Percentiles rank a stretch among this genome's conserved stretches.
These are phyloP conservation scores for Oryza glumipatula DNA, from an alignment of 176 grass and related monocot genomes.

Conservation along the genomic window DNA sequence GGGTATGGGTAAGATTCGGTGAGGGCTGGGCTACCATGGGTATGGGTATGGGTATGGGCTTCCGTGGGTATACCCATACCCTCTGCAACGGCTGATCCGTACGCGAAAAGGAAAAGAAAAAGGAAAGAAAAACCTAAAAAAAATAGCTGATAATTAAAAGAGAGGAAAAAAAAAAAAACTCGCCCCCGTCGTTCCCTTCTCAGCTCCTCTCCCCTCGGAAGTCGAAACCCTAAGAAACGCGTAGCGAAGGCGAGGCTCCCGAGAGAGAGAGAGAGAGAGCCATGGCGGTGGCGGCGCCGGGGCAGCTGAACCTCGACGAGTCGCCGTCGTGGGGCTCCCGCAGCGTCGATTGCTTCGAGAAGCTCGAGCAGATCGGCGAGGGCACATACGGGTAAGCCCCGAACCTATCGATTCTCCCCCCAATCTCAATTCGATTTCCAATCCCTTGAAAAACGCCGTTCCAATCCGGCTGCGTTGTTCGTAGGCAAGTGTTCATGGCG, in stretches of 20 bases:
- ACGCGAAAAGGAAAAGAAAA: too few species aligned
- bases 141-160: too few species aligned
- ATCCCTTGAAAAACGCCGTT: not conserved
- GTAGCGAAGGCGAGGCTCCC: not conserved
- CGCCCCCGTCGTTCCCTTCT: too few species aligned
- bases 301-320: constrained; percentile 72
- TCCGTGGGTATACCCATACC: too few species aligned
- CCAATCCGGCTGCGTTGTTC: not conserved
- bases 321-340: constrained; percentile 69
- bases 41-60: too few species aligned
- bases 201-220: not conserved
- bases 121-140: too few species aligned
- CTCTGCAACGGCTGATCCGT: too few species aligned
- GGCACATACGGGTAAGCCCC: constrained; percentile 64
- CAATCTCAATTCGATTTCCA: not conserved
- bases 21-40: too few species aligned
- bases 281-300: constrained; percentile 68
- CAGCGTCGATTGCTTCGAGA: constrained; percentile 77
- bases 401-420: not conserved
- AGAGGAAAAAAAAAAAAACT: too few species aligned
- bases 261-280: not conserved
- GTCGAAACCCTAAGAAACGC: constrained; percentile 34
- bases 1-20: too few species aligned
- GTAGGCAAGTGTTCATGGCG: constrained; percentile 94
- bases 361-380: constrained; percentile 79